A percentile compares a stretch with the other conserved stretches of the same genome.
phyloP scores from a whole-genome alignment of 2,329 filamentous ascomycete species.

The Xylaria sp. region DNA sequence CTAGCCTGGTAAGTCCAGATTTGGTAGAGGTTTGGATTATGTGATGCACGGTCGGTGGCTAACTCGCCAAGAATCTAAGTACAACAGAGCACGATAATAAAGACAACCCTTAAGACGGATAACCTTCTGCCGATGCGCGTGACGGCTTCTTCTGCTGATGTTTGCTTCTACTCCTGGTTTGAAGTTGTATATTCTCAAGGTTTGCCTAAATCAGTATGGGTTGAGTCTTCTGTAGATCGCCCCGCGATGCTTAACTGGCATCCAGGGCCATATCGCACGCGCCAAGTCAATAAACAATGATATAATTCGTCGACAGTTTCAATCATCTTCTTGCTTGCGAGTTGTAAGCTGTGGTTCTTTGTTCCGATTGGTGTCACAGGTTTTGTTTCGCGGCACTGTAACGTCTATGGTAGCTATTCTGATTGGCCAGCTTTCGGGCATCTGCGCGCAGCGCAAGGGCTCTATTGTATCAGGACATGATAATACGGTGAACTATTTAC shows the following conservation, averaged over 20 bases:
- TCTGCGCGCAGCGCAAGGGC: background rate
- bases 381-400: conserved; percentile 17
- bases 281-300: conserved; percentile 7
- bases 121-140: conserved; percentile 18
- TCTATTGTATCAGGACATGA: background rate
- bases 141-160: conserved; percentile 2
- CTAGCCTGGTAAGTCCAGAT: background rate
- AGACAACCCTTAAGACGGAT: conserved; percentile 6
- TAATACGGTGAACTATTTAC: background rate
- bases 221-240: background rate
- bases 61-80: conserved; percentile 21
- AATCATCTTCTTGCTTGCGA: background rate
- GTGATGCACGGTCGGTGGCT: background rate
- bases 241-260: background rate
- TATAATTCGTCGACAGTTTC: conserved; percentile 21
- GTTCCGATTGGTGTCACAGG: conserved; percentile 29
- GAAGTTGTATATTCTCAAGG: conserved; percentile 8
- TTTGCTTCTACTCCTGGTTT: conserved; percentile 8
- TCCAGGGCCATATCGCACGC: background rate
- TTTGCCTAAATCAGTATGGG: conserved; percentile 9
- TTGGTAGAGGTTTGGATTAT: background rate
- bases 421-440: conserved; percentile 14
- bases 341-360: background rate
- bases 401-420: background rate
- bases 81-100: conserved; percentile 13